Base-by-base conservation (phyloP, 108 stramenopile genomes). In the Skeletonema costatum region DNA sequence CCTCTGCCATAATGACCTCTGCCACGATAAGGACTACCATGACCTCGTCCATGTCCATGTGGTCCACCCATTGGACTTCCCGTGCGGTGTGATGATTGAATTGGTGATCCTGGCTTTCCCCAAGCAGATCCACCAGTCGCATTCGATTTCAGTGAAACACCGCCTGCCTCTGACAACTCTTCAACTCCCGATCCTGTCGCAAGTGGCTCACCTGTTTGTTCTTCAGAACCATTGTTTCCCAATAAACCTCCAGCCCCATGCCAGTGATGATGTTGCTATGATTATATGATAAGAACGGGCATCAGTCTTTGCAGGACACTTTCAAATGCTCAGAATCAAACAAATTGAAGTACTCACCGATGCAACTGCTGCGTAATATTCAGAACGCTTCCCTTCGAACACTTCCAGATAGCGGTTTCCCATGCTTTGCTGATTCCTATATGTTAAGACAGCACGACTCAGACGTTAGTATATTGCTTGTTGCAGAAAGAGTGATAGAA, bases 301-400 rank as follows among this genome's bases (percentile, higher is more conserved):
- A 51, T 51, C 50, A 51, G 50, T 19, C 19, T 51, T 51, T 51
- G 19, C 50, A 5, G 14, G 19, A 51, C 17, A 51, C 4, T 19
- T 42, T 6, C 50, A 51, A 19, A 4, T 51, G 17, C 4, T 19
- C 17, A 14, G 2, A 19, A 59, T 32, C 5, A 51, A 48, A 16
- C 17, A 9, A 58, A 68, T 2, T 0, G 53, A 59, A 11, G 4
- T 29, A 89, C 92, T 86, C 87, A 95, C 94, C 76, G 80, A 66
- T 60, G 87, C 87, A 74, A 98, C 89, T 10, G 97, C 97, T 33
- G 84, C 82, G 75, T 98, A 98, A 81, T 98, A 98, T 35, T 96
- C 95, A 33, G 81, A 70, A 25, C 97, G 84, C 62, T 95, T 92
- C 17, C 93, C 92, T 67, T 93, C 90, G 64, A 92, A 90, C 6